Percentiles rank a stretch among this genome's conserved stretches.
phyloP scores from a whole-genome alignment of 2,329 filamentous ascomycete genomes.

The Venturiaceae sp. region DNA sequence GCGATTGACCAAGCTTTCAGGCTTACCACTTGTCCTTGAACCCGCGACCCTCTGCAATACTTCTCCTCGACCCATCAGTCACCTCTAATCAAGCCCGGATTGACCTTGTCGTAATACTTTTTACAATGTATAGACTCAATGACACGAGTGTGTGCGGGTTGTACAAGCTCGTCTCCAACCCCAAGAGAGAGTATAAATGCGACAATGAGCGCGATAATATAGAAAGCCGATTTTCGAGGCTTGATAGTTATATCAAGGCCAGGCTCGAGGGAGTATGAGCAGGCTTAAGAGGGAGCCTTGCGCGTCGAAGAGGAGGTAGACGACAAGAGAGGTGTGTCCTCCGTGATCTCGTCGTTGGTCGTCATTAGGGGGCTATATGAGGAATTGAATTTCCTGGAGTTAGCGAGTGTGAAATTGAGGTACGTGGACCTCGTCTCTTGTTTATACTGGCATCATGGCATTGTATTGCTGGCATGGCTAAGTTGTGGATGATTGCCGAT shows the following conservation, averaged over 20 bases:
- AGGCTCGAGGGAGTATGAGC: background rate
- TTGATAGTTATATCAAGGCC: background rate
- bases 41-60: slow-evolving; percentile 37
- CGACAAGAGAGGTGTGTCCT: background rate
- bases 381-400: background rate
- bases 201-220: background rate
- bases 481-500: background rate
- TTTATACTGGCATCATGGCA: background rate
- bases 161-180: slow-evolving; percentile 27
- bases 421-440: background rate
- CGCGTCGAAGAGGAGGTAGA: background rate
- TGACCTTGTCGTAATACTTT: slow-evolving; percentile 33
- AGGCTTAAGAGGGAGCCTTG: background rate
- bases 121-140: slow-evolving; percentile 47
- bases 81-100: slow-evolving; percentile 17
- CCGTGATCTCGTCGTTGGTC: background rate
- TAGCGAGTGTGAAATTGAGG: background rate
- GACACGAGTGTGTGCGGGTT: slow-evolving; percentile 38
- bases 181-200: slow-evolving; percentile 32
- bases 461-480: background rate
- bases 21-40: slow-evolving; percentile 44
- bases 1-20: slow-evolving; percentile 38
- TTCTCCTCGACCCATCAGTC: slow-evolving; percentile 25
- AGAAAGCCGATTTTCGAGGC: background rate
- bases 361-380: background rate